These are phyloP conservation scores for Aspergillus nanangensis DNA, from an alignment of 495 filamentous ascomycete genomes.

Conservation along the genomic window DNA sequence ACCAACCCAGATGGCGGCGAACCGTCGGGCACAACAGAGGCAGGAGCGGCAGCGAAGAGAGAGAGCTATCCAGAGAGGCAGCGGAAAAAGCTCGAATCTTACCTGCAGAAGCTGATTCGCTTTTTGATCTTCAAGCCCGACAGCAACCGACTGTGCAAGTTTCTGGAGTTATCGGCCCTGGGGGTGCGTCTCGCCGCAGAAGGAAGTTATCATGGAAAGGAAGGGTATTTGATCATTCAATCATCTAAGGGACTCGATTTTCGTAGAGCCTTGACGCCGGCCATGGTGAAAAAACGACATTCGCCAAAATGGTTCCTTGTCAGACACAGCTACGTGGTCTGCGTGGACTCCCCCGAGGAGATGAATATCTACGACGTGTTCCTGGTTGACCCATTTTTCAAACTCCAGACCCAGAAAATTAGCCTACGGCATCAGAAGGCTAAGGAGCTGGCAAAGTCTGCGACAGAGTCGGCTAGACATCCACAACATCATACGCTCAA, in stretches of 20 bases:
- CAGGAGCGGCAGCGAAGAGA: slow-evolving; percentile 32
- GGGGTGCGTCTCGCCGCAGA: slow-evolving; percentile 94
- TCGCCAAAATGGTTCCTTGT: slow-evolving; percentile 96
- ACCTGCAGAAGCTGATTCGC: slow-evolving; percentile 89
- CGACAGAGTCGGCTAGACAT: slow-evolving; percentile 59
- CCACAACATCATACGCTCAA: slow-evolving; percentile 80
- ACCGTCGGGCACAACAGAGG: slow-evolving; percentile 41
- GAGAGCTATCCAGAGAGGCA: slow-evolving; percentile 65
- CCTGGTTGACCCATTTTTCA: slow-evolving; percentile 81
- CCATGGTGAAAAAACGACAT: slow-evolving; percentile 72
- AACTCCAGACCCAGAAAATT: slow-evolving; percentile 63
- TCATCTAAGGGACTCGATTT: slow-evolving; percentile 90
- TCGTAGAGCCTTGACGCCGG: slow-evolving; percentile 70
- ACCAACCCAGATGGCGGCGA: slow-evolving; percentile 42
- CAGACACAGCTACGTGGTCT: slow-evolving; percentile 95
- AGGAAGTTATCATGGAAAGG: slow-evolving; percentile 95
- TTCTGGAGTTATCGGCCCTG: slow-evolving; percentile 89
- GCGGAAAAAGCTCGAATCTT: slow-evolving; percentile 80
- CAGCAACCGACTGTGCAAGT: slow-evolving; percentile 93
- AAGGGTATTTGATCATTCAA: slow-evolving; percentile 88
- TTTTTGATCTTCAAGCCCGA: slow-evolving; percentile 95
- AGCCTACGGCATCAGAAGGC: slow-evolving; percentile 57
- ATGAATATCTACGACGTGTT: slow-evolving; percentile 99
- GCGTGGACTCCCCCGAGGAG: slow-evolving; percentile 94
- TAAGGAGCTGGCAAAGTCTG: slow-evolving; percentile 58